Evolutionary conservation across 768 basidiomycete genomes (phyloP).

Genomic region (Leccinum rimulosum): DNA sequence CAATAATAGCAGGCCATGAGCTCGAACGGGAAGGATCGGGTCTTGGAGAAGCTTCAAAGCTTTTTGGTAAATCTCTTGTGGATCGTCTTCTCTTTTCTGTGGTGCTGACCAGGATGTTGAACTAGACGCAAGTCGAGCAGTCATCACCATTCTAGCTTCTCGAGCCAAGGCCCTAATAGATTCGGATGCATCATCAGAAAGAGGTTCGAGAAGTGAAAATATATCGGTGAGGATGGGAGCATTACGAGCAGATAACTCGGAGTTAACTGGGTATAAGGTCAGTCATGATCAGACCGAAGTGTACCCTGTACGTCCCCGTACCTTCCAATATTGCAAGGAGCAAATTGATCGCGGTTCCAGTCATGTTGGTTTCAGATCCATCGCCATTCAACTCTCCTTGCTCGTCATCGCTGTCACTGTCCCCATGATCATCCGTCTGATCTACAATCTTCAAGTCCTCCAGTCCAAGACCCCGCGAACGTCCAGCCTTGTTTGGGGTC

Average conservation of each 20-base stretch:
- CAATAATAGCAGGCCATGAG: conserved; percentile 83
- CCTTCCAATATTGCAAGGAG: conserved; percentile 87
- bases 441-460: conserved; percentile 39
- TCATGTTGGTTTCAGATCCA: conserved; percentile 59
- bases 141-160: conserved; percentile 83
- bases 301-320: conserved; percentile 27
- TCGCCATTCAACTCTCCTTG: conserved; percentile 38
- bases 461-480: conserved; percentile 25
- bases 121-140: conserved; percentile 69
- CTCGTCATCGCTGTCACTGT: conserved; percentile 58
- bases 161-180: conserved; percentile 57
- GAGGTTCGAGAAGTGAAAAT: conserved; percentile 56
- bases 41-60: conserved; percentile 88
- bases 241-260: conserved; percentile 56
- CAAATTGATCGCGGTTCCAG: conserved; percentile 74
- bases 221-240: conserved; percentile 71
- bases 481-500: conserved; percentile 4
- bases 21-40: conserved; percentile 89
- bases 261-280: conserved; percentile 39
- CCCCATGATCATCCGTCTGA: conserved; percentile 38
- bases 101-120: conserved; percentile 35
- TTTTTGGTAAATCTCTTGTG: conserved; percentile 76
- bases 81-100: conserved; percentile 23
- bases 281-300: background rate
- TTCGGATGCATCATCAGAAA: conserved; percentile 48